Percentiles rank a stretch among this genome's conserved stretches.
These are phyloP conservation scores for Ammopiptanthus mongolicus DNA, from an alignment of 306 rosid genomes.

Conservation along the genomic window DNA sequence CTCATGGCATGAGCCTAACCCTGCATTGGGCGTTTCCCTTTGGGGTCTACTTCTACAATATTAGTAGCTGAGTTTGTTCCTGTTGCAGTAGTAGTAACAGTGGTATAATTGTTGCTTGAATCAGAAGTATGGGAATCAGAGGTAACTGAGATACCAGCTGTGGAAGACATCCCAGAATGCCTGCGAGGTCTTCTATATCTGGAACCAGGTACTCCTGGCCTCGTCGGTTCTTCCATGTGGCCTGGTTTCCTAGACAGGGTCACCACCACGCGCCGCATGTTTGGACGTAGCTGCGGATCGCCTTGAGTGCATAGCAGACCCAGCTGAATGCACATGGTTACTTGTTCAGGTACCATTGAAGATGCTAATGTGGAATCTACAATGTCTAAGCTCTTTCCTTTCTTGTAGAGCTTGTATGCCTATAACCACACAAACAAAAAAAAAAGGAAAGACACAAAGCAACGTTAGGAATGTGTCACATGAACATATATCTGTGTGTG, in stretches of 20 bases:
- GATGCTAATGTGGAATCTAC: slow-evolving; percentile 55
- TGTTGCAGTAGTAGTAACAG: neutral
- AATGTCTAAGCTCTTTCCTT: slow-evolving; percentile 67
- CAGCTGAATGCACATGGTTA: slow-evolving; percentile 46
- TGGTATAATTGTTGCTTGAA: slow-evolving; percentile 33
- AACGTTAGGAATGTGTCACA: neutral
- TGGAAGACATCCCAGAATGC: slow-evolving; percentile 39
- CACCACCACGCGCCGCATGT: slow-evolving; percentile 75
- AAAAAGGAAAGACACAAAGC: slow-evolving; percentile 21
- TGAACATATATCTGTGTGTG: no score
- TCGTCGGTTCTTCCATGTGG: slow-evolving; percentile 64
- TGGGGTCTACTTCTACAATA: slow-evolving; percentile 19
- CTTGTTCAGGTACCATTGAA: slow-evolving; percentile 51
- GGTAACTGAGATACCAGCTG: slow-evolving; percentile 42
- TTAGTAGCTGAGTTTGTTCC: slow-evolving; percentile 31
- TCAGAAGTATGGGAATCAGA: slow-evolving; percentile 41
- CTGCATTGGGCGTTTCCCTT: slow-evolving; percentile 64
- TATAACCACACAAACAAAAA: slow-evolving; percentile 13
- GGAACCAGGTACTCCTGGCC: slow-evolving; percentile 70
- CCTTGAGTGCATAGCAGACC: slow-evolving; percentile 55
- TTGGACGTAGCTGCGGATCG: slow-evolving; percentile 65
- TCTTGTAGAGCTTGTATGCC: slow-evolving; percentile 88
- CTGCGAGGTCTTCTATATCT: slow-evolving; percentile 56
- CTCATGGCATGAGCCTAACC: slow-evolving; percentile 16
- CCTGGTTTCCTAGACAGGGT: slow-evolving; percentile 65